A percentile compares a stretch with the other conserved stretches of the same genome.
phyloP scores from a whole-genome alignment of 2,329 filamentous ascomycete genomes.

The Colletotrichum theobromicola region DNA sequence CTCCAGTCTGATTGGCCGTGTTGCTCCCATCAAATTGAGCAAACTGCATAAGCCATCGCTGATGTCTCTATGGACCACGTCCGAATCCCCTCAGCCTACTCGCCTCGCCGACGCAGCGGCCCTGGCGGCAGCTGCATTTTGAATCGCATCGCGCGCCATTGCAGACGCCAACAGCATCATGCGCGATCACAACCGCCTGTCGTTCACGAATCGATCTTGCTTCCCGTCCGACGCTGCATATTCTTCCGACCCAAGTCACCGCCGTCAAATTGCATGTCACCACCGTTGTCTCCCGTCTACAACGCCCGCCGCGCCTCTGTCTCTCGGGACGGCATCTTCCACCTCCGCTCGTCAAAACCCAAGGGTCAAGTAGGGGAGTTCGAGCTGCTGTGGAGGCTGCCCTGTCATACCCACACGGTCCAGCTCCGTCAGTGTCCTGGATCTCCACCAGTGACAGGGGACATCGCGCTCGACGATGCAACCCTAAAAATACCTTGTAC shows the following conservation, averaged over 20 bases:
- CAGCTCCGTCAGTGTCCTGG: neutral
- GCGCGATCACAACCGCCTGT: constrained; percentile 2
- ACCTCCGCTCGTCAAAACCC: neutral
- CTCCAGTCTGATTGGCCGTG: neutral
- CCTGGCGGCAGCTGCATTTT: neutral
- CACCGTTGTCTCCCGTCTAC: neutral
- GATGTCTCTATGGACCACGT: constrained; percentile 6
- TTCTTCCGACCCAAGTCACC: neutral
- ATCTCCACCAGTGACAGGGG: neutral
- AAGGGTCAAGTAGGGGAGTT: neutral
- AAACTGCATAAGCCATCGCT: constrained; percentile 2
- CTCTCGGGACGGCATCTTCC: neutral
- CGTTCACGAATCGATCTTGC: constrained; percentile 16
- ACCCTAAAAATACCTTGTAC: constrained; percentile 16
- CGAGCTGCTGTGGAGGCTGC: constrained; percentile 4
- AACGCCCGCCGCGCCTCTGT: neutral
- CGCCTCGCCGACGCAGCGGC: constrained; percentile 6
- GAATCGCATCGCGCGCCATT: neutral
- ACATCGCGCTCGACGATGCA: constrained; percentile 1
- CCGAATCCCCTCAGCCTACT: constrained; percentile 10
- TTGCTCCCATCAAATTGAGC: neutral
- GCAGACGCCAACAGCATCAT: constrained; percentile 13
- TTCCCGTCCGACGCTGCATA: constrained; percentile 1
- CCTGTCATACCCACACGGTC: constrained; percentile 8
- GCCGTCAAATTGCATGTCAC: neutral